Base-by-base conservation (phyloP, 192 early-diverging fungal species). In the Backusella westeae region DNA sequence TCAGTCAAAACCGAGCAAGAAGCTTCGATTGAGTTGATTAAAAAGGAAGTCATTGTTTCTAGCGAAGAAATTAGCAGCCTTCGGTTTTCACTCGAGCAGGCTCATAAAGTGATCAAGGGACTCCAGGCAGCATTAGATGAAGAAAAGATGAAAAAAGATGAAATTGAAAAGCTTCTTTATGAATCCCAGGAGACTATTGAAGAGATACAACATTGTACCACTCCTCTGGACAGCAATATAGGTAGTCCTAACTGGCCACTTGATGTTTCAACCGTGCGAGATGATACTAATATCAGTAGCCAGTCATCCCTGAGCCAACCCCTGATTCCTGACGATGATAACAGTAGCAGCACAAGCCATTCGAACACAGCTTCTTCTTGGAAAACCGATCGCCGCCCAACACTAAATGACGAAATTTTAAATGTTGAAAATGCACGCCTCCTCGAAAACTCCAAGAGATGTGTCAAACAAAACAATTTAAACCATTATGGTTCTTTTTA, bases 131-230 rank as follows among this genome's bases (percentile, higher is more conserved):
- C 81, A 36, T 72, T 89, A 3, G 82, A 87, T 75, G 83, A 84
- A 71, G 88, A 89, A 72, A 86, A 84, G 29, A 77, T 75, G 4
- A 86, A 85, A 38, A 90, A 90, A 69, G 73, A 76, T 19, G 89
- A 90, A 72, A 38, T 86, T 8, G 83, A 85, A 42, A 82, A 84
- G 52, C 73, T 89, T 66, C 65, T 91, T 17, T 78, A 79, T 3
- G 88, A 89, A 26, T 82, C 83, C 29, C 83, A 89, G 34, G 88
- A 90, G 63, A 85, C 83, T 39, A 91, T 91, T 69, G 88, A 89
- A 66, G 76, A 76, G 2, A 67, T 91, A 70, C 83, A 87, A 6
- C 73, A 84, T 19, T 86, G 87, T 34, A 67, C 79, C 34, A 71
- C 72, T 38, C 56, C 80, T 34, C 49, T 74, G 65, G 75, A 72